A percentile compares a stretch with the other conserved stretches of the same genome.
phyloP scores from a whole-genome alignment of 257 asterid species.

The Fraxinus excelsior region DNA sequence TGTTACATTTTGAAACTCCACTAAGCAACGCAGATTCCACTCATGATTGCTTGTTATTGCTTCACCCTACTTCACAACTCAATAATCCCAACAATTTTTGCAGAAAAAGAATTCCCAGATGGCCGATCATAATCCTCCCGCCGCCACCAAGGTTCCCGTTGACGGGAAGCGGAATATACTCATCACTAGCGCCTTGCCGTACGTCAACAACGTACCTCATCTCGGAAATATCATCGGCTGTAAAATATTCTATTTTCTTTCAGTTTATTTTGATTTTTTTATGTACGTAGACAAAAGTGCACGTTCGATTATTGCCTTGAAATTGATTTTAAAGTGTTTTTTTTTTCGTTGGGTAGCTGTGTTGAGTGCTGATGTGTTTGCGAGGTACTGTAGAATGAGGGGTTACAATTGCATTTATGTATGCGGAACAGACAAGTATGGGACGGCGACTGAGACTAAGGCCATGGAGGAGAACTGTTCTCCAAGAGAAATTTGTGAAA shows the following conservation, averaged over 20 bases:
- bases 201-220: conserved; percentile 94
- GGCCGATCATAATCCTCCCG: conserved; percentile 41
- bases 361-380: conserved; percentile 93
- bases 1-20: no score
- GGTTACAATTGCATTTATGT: conserved; percentile 75
- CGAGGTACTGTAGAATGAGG: conserved; percentile 81
- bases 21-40: not conserved
- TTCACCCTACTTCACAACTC: not conserved
- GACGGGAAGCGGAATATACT: conserved; percentile 76
- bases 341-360: conserved; percentile 60
- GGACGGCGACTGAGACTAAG: conserved; percentile 96
- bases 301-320: no score
- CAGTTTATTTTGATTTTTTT: not conserved
- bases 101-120: conserved; percentile 18
- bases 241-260: conserved; percentile 23
- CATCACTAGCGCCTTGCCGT: conserved; percentile 91
- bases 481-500: conserved; percentile 89
- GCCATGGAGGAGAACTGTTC: conserved; percentile 87
- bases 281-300: not conserved
- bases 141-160: conserved; percentile 58
- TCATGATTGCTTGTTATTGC: not conserved
- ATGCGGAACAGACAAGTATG: conserved; percentile 97
- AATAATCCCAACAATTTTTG: not conserved
- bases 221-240: conserved; percentile 98
- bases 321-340: not conserved